Evolutionary conservation across 495 filamentous ascomycete species (phyloP).

Genomic region (Haplographium delicatum): DNA sequence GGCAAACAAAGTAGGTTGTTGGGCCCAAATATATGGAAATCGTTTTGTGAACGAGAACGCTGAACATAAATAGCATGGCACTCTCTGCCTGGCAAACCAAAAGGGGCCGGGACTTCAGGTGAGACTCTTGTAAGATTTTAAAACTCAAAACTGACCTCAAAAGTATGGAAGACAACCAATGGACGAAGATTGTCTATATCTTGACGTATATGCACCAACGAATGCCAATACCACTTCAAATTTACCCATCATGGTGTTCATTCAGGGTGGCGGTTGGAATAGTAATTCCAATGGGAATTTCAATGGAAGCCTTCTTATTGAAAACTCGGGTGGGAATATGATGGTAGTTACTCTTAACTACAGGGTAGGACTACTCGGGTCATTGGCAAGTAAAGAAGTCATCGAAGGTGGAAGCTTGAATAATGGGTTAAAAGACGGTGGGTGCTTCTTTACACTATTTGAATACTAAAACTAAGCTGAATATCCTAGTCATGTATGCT

Average conservation of each 20-base stretch:
- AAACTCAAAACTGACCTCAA: too few species aligned
- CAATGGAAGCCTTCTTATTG: constrained; percentile 57
- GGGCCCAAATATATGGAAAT: background rate
- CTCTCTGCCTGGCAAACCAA: constrained; percentile 13
- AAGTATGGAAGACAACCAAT: constrained; percentile 22
- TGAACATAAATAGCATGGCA: constrained; percentile 1
- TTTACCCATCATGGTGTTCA: constrained; percentile 63
- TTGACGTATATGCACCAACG: constrained; percentile 66
- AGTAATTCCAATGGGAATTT: constrained; percentile 58
- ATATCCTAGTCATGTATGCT: constrained; percentile 4
- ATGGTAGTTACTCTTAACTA: constrained; percentile 72
- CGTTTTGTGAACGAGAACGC: background rate
- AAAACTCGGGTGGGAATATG: constrained; percentile 52
- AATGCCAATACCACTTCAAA: constrained; percentile 36
- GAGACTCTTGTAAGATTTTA: too few species aligned
- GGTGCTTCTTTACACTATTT: constrained; percentile 35
- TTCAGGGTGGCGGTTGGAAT: constrained; percentile 72
- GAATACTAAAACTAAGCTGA: background rate
- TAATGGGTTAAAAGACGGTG: constrained; percentile 63
- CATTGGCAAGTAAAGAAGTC: constrained; percentile 60
- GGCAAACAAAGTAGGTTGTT: constrained; percentile 5
- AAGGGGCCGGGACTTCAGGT: constrained; percentile 11
- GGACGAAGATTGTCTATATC: constrained; percentile 71
- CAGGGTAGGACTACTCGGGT: constrained; percentile 69
- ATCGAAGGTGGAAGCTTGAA: constrained; percentile 52